Evolutionary conservation across 2,329 filamentous ascomycete genomes (phyloP), one percentile per base, ranked within the genome.

Genomic region (Xylaria sp.): DNA sequence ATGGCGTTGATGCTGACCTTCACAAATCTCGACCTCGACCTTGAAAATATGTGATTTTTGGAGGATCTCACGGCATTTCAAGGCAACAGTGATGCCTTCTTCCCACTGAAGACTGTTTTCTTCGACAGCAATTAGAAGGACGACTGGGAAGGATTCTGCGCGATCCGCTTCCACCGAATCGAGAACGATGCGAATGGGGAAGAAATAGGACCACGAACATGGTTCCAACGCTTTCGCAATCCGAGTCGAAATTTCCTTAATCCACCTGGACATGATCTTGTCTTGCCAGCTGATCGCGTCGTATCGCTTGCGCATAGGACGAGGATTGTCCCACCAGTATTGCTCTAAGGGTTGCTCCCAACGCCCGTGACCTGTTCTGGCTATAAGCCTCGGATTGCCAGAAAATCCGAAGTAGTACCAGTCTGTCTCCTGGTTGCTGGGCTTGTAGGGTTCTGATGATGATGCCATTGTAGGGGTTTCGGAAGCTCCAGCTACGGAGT

Each of bases 71-170:
- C 50, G 44, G 16, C 50, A 53, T 48, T 53, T n/a, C 24, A 53
- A 18, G 9, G 50, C 50, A 26, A 48, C n/a, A 19, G 34, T 4
- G 18, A 53, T 43, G 11, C 50, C 50, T 38, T 48, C 6, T 43
- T 53, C 18, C 50, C 50, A 53, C 16, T 19, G n/a, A 7, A 53
- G 39, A 20, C 38, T 53, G 18, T 48, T 20, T 19, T 48, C 11
- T n/a, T 53, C 50, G 2, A 53, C 50, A 20, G 50, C 50, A 18
- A 53, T 43, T 19, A 48, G 26, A 3, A 53, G 44, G 18, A 53
- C 20, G 7, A 34, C 43, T n/a, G 50, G 42, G 4, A 16, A 38
- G n/a, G n/a, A n/a, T n/a, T n/a, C n/a, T n/a, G n/a, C n/a, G n/a
- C n/a, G n/a, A n/a, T n/a, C n/a, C n/a, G n/a, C n/a, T 24, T 47